Evolutionary conservation across 768 basidiomycete species (phyloP).

Genomic region (Termitomyces sp.): DNA sequence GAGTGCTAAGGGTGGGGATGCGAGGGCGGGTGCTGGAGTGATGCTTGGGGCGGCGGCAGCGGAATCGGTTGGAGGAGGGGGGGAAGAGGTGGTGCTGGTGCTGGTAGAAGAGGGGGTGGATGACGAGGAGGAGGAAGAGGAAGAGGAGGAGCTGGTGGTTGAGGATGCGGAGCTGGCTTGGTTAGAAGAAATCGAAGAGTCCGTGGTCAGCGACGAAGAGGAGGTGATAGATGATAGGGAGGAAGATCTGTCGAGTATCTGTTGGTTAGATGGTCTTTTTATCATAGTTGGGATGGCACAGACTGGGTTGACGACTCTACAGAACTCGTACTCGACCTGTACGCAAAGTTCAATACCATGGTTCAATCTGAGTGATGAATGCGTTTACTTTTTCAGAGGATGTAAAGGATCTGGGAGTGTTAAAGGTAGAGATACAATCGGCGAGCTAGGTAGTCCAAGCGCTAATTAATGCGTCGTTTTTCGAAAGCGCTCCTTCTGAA

Average conservation of each 20-base stretch:
- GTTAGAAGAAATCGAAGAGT: background rate
- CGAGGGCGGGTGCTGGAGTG: conserved; percentile 6
- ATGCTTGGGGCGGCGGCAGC: conserved; percentile 6
- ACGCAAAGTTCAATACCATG: background rate
- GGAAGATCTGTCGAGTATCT: background rate
- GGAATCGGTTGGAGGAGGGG: background rate
- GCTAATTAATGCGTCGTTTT: background rate
- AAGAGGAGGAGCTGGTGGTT: background rate
- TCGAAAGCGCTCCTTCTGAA: background rate
- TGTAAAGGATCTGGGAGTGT: too few relatives aligned
- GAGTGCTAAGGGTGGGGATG: conserved; percentile 2
- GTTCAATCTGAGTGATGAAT: background rate
- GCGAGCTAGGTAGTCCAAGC: background rate
- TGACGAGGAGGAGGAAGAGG: conserved; percentile 4
- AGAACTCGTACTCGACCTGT: background rate
- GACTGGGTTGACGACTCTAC: conserved; percentile 5
- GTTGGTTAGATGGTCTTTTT: background rate
- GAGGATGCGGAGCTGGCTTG: background rate
- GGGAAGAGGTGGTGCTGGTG: background rate
- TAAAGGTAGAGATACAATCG: background rate
- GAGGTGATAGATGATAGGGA: background rate
- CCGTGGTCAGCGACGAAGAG: background rate
- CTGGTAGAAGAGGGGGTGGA: conserved; percentile 3
- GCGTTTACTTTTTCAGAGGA: background rate
- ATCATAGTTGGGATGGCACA: background rate